These are phyloP conservation scores for Exserohilum turcica DNA, from an alignment of 2,329 filamentous ascomycete species.

Conservation along the genomic window DNA sequence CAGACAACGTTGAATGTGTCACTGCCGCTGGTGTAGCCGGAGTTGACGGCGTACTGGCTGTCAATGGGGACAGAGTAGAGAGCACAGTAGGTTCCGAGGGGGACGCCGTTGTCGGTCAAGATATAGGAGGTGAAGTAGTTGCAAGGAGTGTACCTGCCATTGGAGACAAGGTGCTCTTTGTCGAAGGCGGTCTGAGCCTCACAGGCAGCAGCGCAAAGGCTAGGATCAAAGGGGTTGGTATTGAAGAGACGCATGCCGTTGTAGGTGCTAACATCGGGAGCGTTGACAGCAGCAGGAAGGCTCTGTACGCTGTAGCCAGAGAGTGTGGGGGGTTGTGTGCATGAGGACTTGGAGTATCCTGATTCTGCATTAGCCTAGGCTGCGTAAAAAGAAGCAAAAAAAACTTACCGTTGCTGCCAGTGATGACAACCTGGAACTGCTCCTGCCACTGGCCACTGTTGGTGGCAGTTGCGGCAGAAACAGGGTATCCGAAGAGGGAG, in stretches of 20 bases:
- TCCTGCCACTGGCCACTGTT: conserved; percentile 33
- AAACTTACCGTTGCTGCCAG: conserved; percentile 29
- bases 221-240: conserved; percentile 34
- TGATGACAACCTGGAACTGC: conserved; percentile 34
- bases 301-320: conserved; percentile 26
- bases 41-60: conserved; percentile 25
- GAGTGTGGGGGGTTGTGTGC: conserved; percentile 9
- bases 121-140: conserved; percentile 49
- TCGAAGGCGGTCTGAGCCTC: conserved; percentile 45
- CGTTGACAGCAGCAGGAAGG: conserved; percentile 35
- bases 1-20: conserved; percentile 11
- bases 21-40: conserved; percentile 26
- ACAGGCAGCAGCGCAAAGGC: conserved; percentile 44
- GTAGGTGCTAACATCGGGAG: conserved; percentile 32
- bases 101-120: conserved; percentile 41
- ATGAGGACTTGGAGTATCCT: conserved; percentile 32
- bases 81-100: conserved; percentile 47
- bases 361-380: not conserved
- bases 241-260: conserved; percentile 38
- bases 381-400: not conserved
- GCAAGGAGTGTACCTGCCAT: conserved; percentile 42
- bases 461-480: conserved; percentile 21
- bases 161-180: conserved; percentile 28
- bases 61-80: conserved; percentile 31
- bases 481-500: conserved; percentile 36